These are phyloP conservation scores for Myxozyma mucilagina DNA, from an alignment of 805 yeast genomes.

Conservation along the genomic window DNA sequence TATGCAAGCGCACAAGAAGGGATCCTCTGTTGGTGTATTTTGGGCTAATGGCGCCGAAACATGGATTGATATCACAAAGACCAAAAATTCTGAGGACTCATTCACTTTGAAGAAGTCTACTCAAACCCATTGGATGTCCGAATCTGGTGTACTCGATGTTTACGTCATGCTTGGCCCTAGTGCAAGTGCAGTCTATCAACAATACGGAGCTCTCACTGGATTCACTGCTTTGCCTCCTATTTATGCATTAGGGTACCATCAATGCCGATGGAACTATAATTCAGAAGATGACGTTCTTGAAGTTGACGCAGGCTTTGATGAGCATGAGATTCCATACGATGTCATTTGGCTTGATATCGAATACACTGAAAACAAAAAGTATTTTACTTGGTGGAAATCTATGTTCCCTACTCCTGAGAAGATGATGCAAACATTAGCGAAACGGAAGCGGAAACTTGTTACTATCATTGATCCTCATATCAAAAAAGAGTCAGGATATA, in stretches of 20 bases:
- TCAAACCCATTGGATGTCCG: slow-evolving; percentile 89
- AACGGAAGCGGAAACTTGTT: slow-evolving; percentile 76
- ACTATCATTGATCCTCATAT: slow-evolving; percentile 91
- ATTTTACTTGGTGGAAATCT: slow-evolving; percentile 84
- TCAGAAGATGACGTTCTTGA: slow-evolving; percentile 82
- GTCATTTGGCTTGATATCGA: slow-evolving; percentile 94
- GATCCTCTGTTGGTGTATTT: slow-evolving; percentile 69
- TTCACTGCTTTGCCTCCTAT: slow-evolving; percentile 68
- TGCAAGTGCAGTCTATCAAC: slow-evolving; percentile 56
- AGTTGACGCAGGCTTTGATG: slow-evolving; percentile 69
- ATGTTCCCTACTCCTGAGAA: slow-evolving; percentile 71
- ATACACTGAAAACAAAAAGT: slow-evolving; percentile 81
- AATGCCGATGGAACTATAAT: slow-evolving; percentile 96
- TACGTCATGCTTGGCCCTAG: slow-evolving; percentile 62
- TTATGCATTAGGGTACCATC: slow-evolving; percentile 87
- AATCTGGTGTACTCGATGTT: slow-evolving; percentile 79
- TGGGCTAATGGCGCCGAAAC: slow-evolving; percentile 96
- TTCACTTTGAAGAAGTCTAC: slow-evolving; percentile 36
- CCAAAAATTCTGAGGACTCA: slow-evolving; percentile 24
- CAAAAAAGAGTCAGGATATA: slow-evolving; percentile 58
- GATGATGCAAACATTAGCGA: slow-evolving; percentile 65
- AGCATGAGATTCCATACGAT: slow-evolving; percentile 76
- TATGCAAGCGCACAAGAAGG: slow-evolving; percentile 65
- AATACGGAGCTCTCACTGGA: slow-evolving; percentile 75
- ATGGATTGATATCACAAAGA: slow-evolving; percentile 65